phyloP scores from a whole-genome alignment of 2,329 filamentous ascomycete species.

The Pyrenophora tritici-repentis region DNA sequence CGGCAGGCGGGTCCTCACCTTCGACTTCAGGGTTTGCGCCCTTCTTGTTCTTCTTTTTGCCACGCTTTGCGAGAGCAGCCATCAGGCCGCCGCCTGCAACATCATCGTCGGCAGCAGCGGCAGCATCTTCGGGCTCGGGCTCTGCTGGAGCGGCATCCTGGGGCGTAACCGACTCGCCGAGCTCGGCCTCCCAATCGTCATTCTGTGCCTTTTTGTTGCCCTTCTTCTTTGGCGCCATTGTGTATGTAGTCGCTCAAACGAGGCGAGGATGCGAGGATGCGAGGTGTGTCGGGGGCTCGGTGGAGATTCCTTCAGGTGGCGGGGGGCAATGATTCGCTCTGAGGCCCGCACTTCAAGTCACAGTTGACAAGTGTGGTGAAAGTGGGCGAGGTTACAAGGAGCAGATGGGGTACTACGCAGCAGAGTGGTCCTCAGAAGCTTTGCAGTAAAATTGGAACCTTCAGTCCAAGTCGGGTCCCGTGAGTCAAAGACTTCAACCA shows the following conservation, averaged over 20 bases:
- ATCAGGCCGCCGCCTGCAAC: slow-evolving; percentile 56
- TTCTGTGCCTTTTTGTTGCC: slow-evolving; percentile 84
- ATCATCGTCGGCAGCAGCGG: slow-evolving; percentile 57
- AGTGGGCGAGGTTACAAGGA: neutral
- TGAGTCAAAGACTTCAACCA: slow-evolving; percentile 30
- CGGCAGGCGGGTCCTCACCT: slow-evolving; percentile 61
- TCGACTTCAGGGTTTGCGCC: slow-evolving; percentile 70
- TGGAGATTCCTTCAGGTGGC: slow-evolving; percentile 14
- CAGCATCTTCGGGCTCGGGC: slow-evolving; percentile 32
- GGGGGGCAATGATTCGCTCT: slow-evolving; percentile 13
- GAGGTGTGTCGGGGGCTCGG: slow-evolving; percentile 5
- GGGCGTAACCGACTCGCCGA: slow-evolving; percentile 77
- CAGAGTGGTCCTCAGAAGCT: neutral
- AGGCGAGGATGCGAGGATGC: neutral
- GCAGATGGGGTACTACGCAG: neutral
- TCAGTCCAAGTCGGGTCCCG: slow-evolving; percentile 20
- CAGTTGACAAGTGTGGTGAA: too few species aligned
- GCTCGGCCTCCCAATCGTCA: slow-evolving; percentile 93
- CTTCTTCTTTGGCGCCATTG: slow-evolving; percentile 96
- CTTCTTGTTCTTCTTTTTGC: slow-evolving; percentile 84
- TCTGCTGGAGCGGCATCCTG: slow-evolving; percentile 54
- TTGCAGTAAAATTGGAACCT: slow-evolving; percentile 13
- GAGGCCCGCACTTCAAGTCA: neutral
- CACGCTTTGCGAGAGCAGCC: slow-evolving; percentile 59
- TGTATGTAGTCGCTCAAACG: slow-evolving; percentile 29